phyloP scores from a whole-genome alignment of 2,329 filamentous ascomycete genomes.

The Sporothrix protearum region DNA sequence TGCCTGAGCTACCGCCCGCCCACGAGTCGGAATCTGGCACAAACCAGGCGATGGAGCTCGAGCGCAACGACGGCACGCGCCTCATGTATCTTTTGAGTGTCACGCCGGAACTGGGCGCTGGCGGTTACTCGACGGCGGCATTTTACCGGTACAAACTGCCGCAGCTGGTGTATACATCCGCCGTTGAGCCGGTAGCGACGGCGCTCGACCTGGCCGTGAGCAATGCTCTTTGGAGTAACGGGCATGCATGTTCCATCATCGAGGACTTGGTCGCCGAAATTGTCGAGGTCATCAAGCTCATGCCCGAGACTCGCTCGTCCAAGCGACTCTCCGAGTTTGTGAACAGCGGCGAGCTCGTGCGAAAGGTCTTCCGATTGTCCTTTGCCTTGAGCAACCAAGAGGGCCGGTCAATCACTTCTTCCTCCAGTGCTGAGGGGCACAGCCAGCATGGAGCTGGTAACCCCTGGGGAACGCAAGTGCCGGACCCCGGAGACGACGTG shows the following conservation, averaged over 20 bases:
- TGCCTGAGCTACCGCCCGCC: slow-evolving; percentile 13
- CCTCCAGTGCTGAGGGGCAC: neutral
- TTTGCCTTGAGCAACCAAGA: neutral
- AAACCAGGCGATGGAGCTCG: slow-evolving; percentile 13
- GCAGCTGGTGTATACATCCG: slow-evolving; percentile 67
- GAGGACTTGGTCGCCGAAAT: slow-evolving; percentile 73
- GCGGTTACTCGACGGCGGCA: slow-evolving; percentile 55
- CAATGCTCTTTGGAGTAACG: slow-evolving; percentile 63
- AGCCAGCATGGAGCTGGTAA: too few relatives aligned
- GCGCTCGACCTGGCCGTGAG: slow-evolving; percentile 72
- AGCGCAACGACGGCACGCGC: slow-evolving; percentile 39
- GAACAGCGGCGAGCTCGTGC: slow-evolving; percentile 59
- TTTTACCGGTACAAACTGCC: slow-evolving; percentile 74
- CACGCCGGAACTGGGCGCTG: slow-evolving; percentile 58
- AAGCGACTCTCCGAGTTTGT: slow-evolving; percentile 55
- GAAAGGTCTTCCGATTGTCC: slow-evolving; percentile 51
- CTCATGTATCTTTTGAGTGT: slow-evolving; percentile 62
- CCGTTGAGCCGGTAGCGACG: slow-evolving; percentile 78
- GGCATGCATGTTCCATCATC: slow-evolving; percentile 62
- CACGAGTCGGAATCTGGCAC: slow-evolving; percentile 17
- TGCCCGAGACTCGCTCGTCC: slow-evolving; percentile 69
- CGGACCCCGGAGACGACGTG: slow-evolving; percentile 43
- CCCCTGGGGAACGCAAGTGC: too few relatives aligned
- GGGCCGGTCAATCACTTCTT: neutral
- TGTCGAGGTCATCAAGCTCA: slow-evolving; percentile 61